These are phyloP conservation scores for Wallacemonas sp. DNA, from an alignment of 208 protist species.

Conservation along the genomic window DNA sequence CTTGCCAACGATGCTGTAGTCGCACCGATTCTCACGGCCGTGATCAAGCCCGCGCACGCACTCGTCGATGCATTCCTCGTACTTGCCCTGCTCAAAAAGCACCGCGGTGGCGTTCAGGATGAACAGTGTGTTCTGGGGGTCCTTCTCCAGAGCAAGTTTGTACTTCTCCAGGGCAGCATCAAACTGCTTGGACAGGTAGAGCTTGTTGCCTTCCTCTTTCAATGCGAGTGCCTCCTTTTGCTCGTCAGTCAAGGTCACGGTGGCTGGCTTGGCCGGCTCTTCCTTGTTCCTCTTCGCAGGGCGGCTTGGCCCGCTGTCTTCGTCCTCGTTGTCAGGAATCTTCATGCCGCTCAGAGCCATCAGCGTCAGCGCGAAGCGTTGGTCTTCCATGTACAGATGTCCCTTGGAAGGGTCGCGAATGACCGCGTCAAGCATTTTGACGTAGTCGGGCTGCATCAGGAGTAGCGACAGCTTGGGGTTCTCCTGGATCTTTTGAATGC, in stretches of 20 bases:
- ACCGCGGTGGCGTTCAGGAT: conserved; percentile 93
- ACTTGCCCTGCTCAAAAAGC: conserved; percentile 94
- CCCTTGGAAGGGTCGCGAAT: conserved; percentile 73
- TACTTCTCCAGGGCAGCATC: conserved; percentile 93
- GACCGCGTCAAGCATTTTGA: conserved; percentile 89
- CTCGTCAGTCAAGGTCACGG: conserved; percentile 45
- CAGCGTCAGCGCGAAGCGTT: conserved; percentile 85
- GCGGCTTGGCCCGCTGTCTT: conserved; percentile 39
- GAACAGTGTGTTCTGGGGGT: conserved; percentile 88
- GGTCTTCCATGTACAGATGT: conserved; percentile 78
- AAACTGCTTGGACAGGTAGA: conserved; percentile 95
- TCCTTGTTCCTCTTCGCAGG: conserved; percentile 34
- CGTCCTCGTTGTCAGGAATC: conserved; percentile 61
- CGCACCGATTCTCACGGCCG: conserved; percentile 83
- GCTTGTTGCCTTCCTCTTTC: conserved; percentile 95
- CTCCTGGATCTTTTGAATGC: conserved; percentile 82
- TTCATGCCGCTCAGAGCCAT: conserved; percentile 82
- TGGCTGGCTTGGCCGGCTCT: conserved; percentile 32
- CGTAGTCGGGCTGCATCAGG: conserved; percentile 91
- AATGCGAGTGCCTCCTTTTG: conserved; percentile 70
- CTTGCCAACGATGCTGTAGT: conserved; percentile 93
- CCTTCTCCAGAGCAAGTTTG: conserved; percentile 75
- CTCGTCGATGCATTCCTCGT: conserved; percentile 90
- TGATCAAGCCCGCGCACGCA: conserved; percentile 92
- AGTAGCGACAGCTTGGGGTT: conserved; percentile 87